These are phyloP conservation scores for Gnaphalium uliginosum DNA, from an alignment of 129 eudicot species.

Conservation along the genomic window DNA sequence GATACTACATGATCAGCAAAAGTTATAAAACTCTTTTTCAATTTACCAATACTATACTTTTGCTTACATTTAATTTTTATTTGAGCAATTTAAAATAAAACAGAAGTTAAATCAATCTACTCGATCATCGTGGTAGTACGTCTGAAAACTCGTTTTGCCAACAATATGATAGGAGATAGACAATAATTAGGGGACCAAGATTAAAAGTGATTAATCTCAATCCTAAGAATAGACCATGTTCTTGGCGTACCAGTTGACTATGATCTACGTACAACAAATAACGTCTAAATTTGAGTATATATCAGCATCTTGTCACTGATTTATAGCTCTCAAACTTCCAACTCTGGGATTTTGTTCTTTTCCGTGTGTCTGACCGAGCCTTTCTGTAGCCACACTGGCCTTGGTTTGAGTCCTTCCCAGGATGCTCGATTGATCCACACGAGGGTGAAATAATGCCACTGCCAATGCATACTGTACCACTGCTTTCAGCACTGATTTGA, in stretches of 20 bases:
- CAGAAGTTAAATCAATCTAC: neutral
- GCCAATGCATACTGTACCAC: conserved; percentile 29
- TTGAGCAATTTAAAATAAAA: neutral
- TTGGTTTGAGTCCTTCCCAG: conserved; percentile 46
- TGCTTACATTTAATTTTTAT: too few relatives aligned
- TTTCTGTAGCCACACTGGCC: conserved; percentile 40
- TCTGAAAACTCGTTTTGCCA: neutral
- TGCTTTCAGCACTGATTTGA: conserved; percentile 46
- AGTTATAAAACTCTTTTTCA: neutral
- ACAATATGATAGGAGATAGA: neutral
- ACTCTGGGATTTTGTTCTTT: conserved; percentile 39
- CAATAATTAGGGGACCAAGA: neutral
- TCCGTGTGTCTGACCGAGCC: conserved; percentile 41
- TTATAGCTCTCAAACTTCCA: conserved; percentile 41
- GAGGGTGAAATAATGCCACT: conserved; percentile 35
- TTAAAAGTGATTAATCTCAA: conserved; percentile 1
- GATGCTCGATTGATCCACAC: conserved; percentile 21
- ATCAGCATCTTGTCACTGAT: conserved; percentile 43
- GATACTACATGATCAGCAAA: neutral
- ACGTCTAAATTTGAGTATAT: neutral
- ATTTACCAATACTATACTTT: too few relatives aligned
- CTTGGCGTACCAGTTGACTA: conserved; percentile 16
- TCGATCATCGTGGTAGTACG: neutral
- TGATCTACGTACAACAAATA: conserved; percentile 37
- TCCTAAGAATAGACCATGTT: neutral